Evolutionary conservation across 345 rosid species (phyloP).

Genomic region (Acer yangbiense): DNA sequence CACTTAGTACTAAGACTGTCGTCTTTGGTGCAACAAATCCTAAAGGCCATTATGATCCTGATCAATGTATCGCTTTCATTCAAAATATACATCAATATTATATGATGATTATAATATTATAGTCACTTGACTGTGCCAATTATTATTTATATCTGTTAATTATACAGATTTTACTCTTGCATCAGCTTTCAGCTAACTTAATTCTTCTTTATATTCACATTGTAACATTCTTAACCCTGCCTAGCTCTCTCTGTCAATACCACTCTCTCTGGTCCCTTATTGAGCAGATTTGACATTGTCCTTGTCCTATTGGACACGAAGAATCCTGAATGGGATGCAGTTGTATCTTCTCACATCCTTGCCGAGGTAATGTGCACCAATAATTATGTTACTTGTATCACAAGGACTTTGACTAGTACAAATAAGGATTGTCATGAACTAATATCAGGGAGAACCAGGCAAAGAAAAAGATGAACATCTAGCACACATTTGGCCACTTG

Average conservation of each 20-base stretch:
- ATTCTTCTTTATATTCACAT: background rate
- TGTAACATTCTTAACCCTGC: slow-evolving; percentile 51
- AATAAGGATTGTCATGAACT: slow-evolving; percentile 19
- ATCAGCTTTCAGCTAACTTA: background rate
- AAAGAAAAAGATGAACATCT: slow-evolving; percentile 46
- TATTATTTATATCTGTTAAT: background rate
- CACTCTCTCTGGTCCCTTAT: slow-evolving; percentile 88
- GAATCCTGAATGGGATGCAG: slow-evolving; percentile 98
- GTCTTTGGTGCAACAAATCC: slow-evolving; percentile 99
- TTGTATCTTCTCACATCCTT: slow-evolving; percentile 98
- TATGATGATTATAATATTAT: slow-evolving; percentile 5
- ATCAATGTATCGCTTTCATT: slow-evolving; percentile 67
- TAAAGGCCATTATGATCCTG: slow-evolving; percentile 96
- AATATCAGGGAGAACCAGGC: slow-evolving; percentile 50
- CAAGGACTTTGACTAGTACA: slow-evolving; percentile 5
- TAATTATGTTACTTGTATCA: slow-evolving; percentile 1
- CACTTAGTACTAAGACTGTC: slow-evolving; percentile 84
- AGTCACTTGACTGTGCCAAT: slow-evolving; percentile 3
- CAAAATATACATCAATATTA: slow-evolving; percentile 4
- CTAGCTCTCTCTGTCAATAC: slow-evolving; percentile 95
- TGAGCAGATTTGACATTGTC: slow-evolving; percentile 94
- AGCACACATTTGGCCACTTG: slow-evolving; percentile 64
- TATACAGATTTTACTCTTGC: background rate
- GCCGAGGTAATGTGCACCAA: slow-evolving; percentile 52
- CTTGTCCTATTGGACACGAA: slow-evolving; percentile 93